A percentile compares a stretch with the other conserved stretches of the same genome.
These are phyloP conservation scores for Nyctanthes arbortristis DNA, from an alignment of 257 asterid species.

Conservation along the genomic window DNA sequence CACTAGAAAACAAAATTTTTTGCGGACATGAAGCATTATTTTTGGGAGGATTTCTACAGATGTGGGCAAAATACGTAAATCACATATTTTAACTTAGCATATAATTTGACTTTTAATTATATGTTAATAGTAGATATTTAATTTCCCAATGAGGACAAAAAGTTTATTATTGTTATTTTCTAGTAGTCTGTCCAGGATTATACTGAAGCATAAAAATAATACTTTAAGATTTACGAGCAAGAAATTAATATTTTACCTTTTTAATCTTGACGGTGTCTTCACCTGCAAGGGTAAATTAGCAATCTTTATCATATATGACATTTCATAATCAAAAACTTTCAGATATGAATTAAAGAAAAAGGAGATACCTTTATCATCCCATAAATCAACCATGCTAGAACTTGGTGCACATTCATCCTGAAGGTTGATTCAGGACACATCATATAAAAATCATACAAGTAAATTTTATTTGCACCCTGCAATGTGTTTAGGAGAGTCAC, in stretches of 20 bases:
- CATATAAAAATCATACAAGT: background rate
- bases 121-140: too few species aligned
- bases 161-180: background rate
- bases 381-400: conserved; percentile 58
- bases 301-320: conserved; percentile 27
- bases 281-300: conserved; percentile 45
- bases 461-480: conserved; percentile 17
- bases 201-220: background rate
- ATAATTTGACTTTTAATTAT: too few species aligned
- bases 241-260: conserved; percentile 46
- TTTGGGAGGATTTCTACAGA: too few species aligned
- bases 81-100: too few species aligned
- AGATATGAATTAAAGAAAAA: background rate
- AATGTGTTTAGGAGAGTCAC: conserved; percentile 7
- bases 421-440: conserved; percentile 6
- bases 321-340: conserved; percentile 4
- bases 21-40: too few species aligned
- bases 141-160: too few species aligned
- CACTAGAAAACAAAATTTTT: too few species aligned
- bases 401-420: conserved; percentile 48
- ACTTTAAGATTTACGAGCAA: too few species aligned
- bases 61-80: background rate
- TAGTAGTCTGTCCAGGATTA: background rate
- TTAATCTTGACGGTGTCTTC: conserved; percentile 40
- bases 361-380: conserved; percentile 59